Percentiles rank a stretch among this genome's conserved stretches.
phyloP scores from a whole-genome alignment of 192 early-diverging fungal genomes.

The Entomortierella parvispora region DNA sequence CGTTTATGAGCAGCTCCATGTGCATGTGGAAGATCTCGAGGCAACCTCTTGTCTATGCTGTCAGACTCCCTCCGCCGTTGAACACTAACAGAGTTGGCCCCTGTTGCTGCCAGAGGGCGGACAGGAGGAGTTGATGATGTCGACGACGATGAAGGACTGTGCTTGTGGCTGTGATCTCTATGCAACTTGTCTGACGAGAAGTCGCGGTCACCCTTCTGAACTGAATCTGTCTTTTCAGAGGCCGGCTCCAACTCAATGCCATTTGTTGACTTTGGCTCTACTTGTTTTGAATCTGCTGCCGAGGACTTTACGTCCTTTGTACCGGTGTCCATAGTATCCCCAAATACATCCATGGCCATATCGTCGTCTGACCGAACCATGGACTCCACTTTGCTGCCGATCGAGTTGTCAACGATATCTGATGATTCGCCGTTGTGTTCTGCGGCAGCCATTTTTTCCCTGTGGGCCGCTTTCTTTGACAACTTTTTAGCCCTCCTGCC shows the following conservation, averaged over 20 bases:
- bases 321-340: neutral
- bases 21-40: neutral
- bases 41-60: neutral
- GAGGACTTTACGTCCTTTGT: neutral
- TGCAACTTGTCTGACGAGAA: too few relatives aligned
- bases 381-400: neutral
- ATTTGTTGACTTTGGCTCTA: too few relatives aligned
- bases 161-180: neutral
- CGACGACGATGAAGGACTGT: slow-evolving; percentile 10
- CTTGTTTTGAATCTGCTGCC: too few relatives aligned
- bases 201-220: neutral
- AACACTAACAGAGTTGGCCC: neutral
- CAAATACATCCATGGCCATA: neutral
- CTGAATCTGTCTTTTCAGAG: neutral
- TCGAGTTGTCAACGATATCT: neutral
- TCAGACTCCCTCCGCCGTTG: slow-evolving; percentile 25
- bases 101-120: slow-evolving; percentile 12
- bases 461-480: too few relatives aligned
- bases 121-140: neutral
- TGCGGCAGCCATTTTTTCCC: slow-evolving; percentile 13
- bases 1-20: slow-evolving; percentile 19
- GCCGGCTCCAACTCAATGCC: too few relatives aligned
- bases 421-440: neutral
- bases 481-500: slow-evolving; percentile 37
- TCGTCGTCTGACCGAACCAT: slow-evolving; percentile 3